Base-by-base conservation (phyloP, 2,329 filamentous ascomycete genomes). In the Penicillium sclerotiorum region DNA sequence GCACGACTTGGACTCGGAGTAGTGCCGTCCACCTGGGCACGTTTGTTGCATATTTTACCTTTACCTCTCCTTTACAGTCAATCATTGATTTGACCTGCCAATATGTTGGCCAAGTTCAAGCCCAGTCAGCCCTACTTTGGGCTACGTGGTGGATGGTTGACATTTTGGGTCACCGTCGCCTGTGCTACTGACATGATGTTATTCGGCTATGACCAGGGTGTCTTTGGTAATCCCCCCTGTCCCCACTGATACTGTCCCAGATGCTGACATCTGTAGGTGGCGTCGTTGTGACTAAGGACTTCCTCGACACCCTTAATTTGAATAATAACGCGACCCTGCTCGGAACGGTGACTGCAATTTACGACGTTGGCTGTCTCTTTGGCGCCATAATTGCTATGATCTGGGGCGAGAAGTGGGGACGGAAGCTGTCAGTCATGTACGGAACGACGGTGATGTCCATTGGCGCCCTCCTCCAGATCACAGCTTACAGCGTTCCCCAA, bases 351-450 rank as follows among this genome's bases (percentile, higher is more conserved):
- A 80, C 78, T 0, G 80, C 80, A 2, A 77, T 83, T 47, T 83
- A 84, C 62, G 79, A 83, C 54, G 72, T 85, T 27, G 81, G 81
- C 8, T 84, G 81, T 60, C 84, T 85, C 63, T 67, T 84, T 37
- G 82, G 82, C 12, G 81, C 75, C 2, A 58, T 74, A 2, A 37
- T 37, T 13, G 37, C 49, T 17, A 77, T 82, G 47, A 64, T 52
- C 23, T 61, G 78, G 21, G 78, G 78, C 2, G 77, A 80, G 42
- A 47, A 43, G 8, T 64, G 79, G 0, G 78, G 78, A 1, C 64
- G 79, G 8, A 77, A 76, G 58, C 76, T 74, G 37, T 69, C 69
- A 8, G 67, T 80, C 23, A 55, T 80, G 8, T 45, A 77, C 1
- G 77, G 77, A 4, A 77, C 76, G 0, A 71, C 70, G 0, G 73